Evolutionary conservation across 1,139 yeast species (phyloP).

Genomic region (Candida tetrigidarum): DNA sequence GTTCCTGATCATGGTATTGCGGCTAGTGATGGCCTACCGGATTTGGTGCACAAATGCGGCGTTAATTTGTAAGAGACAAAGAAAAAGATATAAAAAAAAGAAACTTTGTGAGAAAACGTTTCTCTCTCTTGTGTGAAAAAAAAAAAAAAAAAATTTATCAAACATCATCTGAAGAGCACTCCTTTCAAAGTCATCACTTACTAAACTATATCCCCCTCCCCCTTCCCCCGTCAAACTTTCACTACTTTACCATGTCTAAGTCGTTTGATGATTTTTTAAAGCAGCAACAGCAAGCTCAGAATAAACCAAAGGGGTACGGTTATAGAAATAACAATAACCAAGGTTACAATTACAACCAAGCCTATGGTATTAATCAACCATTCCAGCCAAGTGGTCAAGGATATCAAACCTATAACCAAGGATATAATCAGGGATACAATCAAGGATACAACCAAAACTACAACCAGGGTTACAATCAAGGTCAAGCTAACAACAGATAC

Average conservation of each 20-base stretch:
- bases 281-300: conserved; percentile 28
- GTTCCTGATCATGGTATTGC: neutral
- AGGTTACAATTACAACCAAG: conserved; percentile 8
- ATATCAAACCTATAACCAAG: conserved; percentile 9
- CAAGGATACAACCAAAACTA: conserved; percentile 12
- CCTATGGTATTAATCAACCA: conserved; percentile 7
- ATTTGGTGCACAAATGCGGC: neutral
- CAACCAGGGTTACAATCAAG: conserved; percentile 17
- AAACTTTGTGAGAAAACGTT: conserved; percentile 4
- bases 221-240: too few relatives aligned
- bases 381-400: conserved; percentile 10
- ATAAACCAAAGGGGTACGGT: conserved; percentile 28
- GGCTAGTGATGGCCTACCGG: neutral
- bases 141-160: conserved; percentile 1
- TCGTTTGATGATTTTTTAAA: conserved; percentile 34
- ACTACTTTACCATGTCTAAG: too few relatives aligned
- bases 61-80: neutral
- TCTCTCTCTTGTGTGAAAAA: neutral
- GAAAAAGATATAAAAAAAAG: neutral
- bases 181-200: neutral
- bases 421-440: conserved; percentile 4
- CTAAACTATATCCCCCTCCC: neutral
- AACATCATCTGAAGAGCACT: neutral
- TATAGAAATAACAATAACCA: conserved; percentile 21
- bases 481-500: conserved; percentile 13